phyloP scores from a whole-genome alignment of 345 rosid genomes.

The Firmiana major region DNA sequence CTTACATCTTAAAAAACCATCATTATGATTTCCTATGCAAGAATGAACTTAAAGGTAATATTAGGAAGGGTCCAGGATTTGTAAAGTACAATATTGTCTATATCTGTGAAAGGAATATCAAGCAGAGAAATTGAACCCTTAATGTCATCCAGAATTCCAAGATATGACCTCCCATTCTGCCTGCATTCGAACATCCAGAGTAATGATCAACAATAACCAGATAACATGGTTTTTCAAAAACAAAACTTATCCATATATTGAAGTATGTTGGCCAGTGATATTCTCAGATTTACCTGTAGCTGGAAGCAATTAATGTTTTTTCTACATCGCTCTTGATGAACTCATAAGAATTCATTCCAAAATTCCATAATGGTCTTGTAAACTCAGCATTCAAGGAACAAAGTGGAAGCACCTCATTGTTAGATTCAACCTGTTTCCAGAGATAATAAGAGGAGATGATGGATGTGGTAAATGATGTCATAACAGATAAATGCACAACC shows the following conservation, averaged over 20 bases:
- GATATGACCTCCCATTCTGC: conserved; percentile 83
- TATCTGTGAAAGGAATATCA: conserved; percentile 84
- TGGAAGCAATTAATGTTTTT: conserved; percentile 67
- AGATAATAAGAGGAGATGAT: background rate
- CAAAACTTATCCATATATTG: conserved; percentile 3
- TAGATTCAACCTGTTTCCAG: conserved; percentile 58
- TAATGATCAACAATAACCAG: background rate
- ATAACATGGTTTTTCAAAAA: background rate
- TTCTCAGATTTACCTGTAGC: conserved; percentile 60
- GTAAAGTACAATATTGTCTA: conserved; percentile 60
- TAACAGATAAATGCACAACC: background rate
- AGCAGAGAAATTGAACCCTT: conserved; percentile 65
- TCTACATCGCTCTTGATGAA: conserved; percentile 52
- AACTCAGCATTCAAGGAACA: conserved; percentile 78
- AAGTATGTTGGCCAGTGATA: conserved; percentile 9
- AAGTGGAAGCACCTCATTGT: conserved; percentile 52
- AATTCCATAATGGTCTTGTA: conserved; percentile 80
- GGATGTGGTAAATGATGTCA: background rate
- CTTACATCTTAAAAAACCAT: conserved; percentile 4
- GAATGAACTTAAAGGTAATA: conserved; percentile 1
- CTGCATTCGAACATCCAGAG: conserved; percentile 42
- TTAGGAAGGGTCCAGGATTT: conserved; percentile 14
- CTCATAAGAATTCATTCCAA: conserved; percentile 77
- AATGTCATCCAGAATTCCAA: conserved; percentile 65
- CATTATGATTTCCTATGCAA: conserved; percentile 7